phyloP scores from a whole-genome alignment of 73 alveolate species.

The Urostyla sp. region DNA sequence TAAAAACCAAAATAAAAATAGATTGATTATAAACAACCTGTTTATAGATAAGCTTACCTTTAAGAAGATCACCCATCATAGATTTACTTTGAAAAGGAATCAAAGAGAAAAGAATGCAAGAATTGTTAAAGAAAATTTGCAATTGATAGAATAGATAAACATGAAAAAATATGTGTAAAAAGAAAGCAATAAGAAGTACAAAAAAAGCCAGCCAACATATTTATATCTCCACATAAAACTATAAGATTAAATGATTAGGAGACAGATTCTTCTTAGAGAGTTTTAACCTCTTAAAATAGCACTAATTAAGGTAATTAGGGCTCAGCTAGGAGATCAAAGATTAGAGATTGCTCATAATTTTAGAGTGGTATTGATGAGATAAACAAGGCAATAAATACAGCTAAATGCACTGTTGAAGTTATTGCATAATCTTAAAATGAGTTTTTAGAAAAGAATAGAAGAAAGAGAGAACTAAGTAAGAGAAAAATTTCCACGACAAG shows the following conservation, averaged over 20 bases:
- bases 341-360: conserved; percentile 31
- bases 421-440: conserved; percentile 13
- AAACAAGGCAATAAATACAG: conserved; percentile 37
- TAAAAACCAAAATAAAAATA: background rate
- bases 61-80: background rate
- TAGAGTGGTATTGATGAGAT: conserved; percentile 29
- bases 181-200: background rate
- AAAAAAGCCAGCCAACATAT: background rate
- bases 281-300: background rate
- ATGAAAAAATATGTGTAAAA: conserved; percentile 10
- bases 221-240: background rate
- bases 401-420: conserved; percentile 14
- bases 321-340: conserved; percentile 17
- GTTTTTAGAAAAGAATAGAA: background rate
- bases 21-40: background rate
- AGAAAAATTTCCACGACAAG: background rate
- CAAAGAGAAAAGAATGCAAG: conserved; percentile 4
- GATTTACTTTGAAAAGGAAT: background rate
- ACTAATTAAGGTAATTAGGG: background rate
- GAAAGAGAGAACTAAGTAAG: conserved; percentile 2
- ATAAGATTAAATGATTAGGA: background rate
- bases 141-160: background rate
- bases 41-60: background rate
- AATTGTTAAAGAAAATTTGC: conserved; percentile 15
- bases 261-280: background rate